Conservation (phyloP, 768 basidiomycete species). For the Tephrocybe sp. region DNA sequence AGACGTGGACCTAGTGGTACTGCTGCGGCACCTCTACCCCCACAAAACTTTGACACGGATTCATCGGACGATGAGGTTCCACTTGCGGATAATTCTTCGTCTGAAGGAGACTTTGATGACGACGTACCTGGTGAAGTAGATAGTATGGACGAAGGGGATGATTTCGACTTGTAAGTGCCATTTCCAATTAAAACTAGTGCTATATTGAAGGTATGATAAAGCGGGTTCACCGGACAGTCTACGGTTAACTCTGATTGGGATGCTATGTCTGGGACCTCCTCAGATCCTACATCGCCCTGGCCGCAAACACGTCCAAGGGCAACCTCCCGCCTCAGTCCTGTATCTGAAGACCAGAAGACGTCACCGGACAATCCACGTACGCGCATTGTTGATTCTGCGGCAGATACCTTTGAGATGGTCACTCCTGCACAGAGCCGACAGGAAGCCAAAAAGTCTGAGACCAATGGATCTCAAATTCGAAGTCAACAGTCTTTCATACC, state of each 20-base stretch:
- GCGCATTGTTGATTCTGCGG: conserved; percentile 25
- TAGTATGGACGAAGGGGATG: conserved; percentile 64
- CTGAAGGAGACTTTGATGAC: conserved; percentile 53
- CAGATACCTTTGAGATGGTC: conserved; percentile 58
- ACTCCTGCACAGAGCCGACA: conserved; percentile 34
- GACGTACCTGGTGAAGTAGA: conserved; percentile 43
- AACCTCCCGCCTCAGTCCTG: conserved; percentile 53
- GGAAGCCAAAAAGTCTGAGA: conserved; percentile 21
- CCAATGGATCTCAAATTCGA: conserved; percentile 10
- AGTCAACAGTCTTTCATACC: conserved; percentile 19
- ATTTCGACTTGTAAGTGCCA: conserved; percentile 73
- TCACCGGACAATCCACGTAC: conserved; percentile 16
- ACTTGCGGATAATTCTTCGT: conserved; percentile 47
- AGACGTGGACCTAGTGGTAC: conserved; percentile 45
- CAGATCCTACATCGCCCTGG: conserved; percentile 49
- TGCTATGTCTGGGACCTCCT: conserved; percentile 55
- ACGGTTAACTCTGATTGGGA: conserved; percentile 64
- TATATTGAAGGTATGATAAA: conserved; percentile 24
- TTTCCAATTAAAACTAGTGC: background rate
- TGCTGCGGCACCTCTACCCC: conserved; percentile 31
- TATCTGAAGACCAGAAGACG: conserved; percentile 51
- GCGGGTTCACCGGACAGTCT: conserved; percentile 67
- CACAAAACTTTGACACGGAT: conserved; percentile 46
- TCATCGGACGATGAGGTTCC: conserved; percentile 53
- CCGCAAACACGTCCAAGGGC: conserved; percentile 40